These are phyloP conservation scores for Fraxinus angustifolia DNA, from an alignment of 305 asterid species.

Conservation along the genomic window DNA sequence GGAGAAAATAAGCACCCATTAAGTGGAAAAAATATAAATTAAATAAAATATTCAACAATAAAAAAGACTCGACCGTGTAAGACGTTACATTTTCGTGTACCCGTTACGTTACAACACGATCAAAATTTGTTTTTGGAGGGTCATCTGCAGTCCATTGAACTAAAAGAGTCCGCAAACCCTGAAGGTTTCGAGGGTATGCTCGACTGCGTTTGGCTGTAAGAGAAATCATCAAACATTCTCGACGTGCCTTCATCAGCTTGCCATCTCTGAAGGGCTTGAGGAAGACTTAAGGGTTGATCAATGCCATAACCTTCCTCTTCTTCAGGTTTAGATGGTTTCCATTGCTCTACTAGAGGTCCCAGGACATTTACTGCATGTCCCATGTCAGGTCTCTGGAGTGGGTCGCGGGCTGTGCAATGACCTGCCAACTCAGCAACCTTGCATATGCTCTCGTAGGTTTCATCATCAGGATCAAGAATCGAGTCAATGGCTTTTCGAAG, in stretches of 20 bases:
- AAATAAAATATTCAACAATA: slow-evolving; percentile 35
- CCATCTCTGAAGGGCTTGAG: slow-evolving; percentile 89
- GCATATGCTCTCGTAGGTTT: slow-evolving; percentile 76
- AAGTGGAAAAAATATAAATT: slow-evolving; percentile 40
- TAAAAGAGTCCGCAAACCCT: slow-evolving; percentile 72
- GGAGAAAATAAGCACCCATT: slow-evolving; percentile 19
- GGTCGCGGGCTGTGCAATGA: slow-evolving; percentile 88
- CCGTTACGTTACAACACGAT: neutral
- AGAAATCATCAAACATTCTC: slow-evolving; percentile 74
- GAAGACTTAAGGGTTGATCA: slow-evolving; percentile 77
- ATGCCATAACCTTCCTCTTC: slow-evolving; percentile 65
- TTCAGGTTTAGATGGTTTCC: slow-evolving; percentile 63
- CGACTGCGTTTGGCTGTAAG: slow-evolving; percentile 59
- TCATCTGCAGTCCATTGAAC: slow-evolving; percentile 79
- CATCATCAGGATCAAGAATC: slow-evolving; percentile 62
- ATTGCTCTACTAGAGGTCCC: slow-evolving; percentile 86
- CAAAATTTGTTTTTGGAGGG: neutral
- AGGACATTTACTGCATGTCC: slow-evolving; percentile 91
- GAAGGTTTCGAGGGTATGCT: slow-evolving; percentile 77
- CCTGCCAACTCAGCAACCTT: slow-evolving; percentile 85
- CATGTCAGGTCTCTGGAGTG: slow-evolving; percentile 93
- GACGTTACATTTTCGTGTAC: neutral
- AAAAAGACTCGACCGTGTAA: slow-evolving; percentile 20
- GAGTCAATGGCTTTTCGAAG: slow-evolving; percentile 68
- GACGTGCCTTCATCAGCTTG: slow-evolving; percentile 91